Evolutionary conservation across 805 yeast species (phyloP).

Genomic region (Metschnikowia bowlesiae): DNA sequence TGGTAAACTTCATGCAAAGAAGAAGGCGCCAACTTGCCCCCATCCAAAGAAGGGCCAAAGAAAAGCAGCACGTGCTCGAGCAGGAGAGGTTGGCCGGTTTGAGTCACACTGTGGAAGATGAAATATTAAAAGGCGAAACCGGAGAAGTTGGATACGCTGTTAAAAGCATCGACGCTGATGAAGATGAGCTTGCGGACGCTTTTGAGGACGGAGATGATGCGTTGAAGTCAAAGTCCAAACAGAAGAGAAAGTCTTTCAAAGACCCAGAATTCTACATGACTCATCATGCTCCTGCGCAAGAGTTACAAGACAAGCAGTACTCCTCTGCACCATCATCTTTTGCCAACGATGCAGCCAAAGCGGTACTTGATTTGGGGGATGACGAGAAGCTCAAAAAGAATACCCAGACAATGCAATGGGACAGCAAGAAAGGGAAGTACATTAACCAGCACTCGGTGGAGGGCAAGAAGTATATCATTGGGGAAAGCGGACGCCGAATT

Average conservation of each 20-base stretch:
- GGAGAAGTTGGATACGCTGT: conserved; percentile 46
- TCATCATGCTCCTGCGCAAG: conserved; percentile 81
- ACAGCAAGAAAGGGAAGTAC: conserved; percentile 85
- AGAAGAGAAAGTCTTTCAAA: conserved; percentile 48
- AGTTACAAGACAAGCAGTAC: conserved; percentile 77
- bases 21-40: conserved; percentile 88
- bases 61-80: conserved; percentile 61
- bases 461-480: conserved; percentile 74
- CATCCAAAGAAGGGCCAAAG: conserved; percentile 72
- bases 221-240: conserved; percentile 25
- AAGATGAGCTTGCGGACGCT: conserved; percentile 43
- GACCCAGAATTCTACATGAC: conserved; percentile 81
- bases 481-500: conserved; percentile 88
- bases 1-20: conserved; percentile 78
- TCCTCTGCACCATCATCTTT: conserved; percentile 50
- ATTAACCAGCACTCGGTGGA: conserved; percentile 76
- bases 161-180: conserved; percentile 38
- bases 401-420: conserved; percentile 83
- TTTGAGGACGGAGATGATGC: conserved; percentile 52
- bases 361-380: conserved; percentile 76
- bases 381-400: conserved; percentile 71
- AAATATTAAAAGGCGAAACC: conserved; percentile 51
- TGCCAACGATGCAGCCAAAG: conserved; percentile 77
- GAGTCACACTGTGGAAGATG: conserved; percentile 69
- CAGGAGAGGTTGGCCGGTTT: conserved; percentile 74